phyloP scores from a whole-genome alignment of 1,284 basidiomycete genomes.

The Crucibulum cyathiforme region DNA sequence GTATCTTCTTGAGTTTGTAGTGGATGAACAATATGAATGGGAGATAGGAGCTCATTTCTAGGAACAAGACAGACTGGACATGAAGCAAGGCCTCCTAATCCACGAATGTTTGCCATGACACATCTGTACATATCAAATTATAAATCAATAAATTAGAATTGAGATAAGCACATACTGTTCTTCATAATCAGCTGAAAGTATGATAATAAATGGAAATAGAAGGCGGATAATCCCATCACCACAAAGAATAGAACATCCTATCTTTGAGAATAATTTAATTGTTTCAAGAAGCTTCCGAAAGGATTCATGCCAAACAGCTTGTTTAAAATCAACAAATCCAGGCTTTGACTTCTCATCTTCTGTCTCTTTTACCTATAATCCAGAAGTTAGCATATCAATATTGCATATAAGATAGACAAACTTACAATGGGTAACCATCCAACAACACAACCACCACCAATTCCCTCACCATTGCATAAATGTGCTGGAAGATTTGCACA shows the following conservation, averaged over 20 bases:
- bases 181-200: slow-evolving; percentile 44
- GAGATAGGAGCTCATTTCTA: slow-evolving; percentile 10
- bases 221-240: slow-evolving; percentile 20
- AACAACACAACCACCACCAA: slow-evolving; percentile 44
- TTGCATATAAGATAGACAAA: not conserved
- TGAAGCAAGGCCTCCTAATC: slow-evolving; percentile 26
- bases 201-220: slow-evolving; percentile 35
- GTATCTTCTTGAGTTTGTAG: slow-evolving; percentile 13
- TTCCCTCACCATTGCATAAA: slow-evolving; percentile 41
- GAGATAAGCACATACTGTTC: slow-evolving; percentile 38
- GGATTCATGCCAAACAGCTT: slow-evolving; percentile 35
- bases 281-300: slow-evolving; percentile 28
- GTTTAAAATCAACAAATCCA: slow-evolving; percentile 32
- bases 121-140: slow-evolving; percentile 12
- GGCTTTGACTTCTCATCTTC: slow-evolving; percentile 24
- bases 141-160: not conserved
- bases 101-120: slow-evolving; percentile 36
- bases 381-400: not conserved
- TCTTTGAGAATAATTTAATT: slow-evolving; percentile 16
- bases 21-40: slow-evolving; percentile 5
- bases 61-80: slow-evolving; percentile 42
- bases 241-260: slow-evolving; percentile 20
- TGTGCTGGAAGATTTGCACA: slow-evolving; percentile 41
- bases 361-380: slow-evolving; percentile 26
- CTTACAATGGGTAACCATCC: slow-evolving; percentile 51